A percentile compares a stretch with the other conserved stretches of the same genome.
These are phyloP conservation scores for Penicillium longicatenatum DNA, from an alignment of 495 filamentous ascomycete species.

Conservation along the genomic window DNA sequence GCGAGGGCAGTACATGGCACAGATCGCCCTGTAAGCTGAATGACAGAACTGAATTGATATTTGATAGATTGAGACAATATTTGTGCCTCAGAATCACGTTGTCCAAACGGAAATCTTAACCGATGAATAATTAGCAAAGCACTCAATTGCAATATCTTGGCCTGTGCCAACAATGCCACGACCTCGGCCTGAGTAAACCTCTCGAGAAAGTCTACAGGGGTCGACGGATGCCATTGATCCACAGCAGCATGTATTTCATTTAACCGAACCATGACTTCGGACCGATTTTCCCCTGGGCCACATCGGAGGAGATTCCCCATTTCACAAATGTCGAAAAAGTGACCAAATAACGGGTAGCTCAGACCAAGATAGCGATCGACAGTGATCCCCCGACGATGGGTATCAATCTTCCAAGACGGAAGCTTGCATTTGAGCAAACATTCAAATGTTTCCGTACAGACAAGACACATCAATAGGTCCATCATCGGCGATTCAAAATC, in stretches of 20 bases:
- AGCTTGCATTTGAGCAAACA: constrained; percentile 17
- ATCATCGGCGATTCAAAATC: constrained; percentile 9
- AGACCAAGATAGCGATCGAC: constrained; percentile 26
- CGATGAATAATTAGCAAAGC: constrained; percentile 22
- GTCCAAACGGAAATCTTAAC: constrained; percentile 14
- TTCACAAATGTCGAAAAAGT: constrained; percentile 20
- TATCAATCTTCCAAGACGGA: constrained; percentile 16
- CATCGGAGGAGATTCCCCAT: constrained; percentile 1
- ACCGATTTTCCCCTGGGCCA: not conserved
- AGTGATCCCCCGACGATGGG: not conserved
- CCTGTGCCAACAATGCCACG: constrained; percentile 15
- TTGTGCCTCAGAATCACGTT: constrained; percentile 9
- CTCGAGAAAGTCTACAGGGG: constrained; percentile 12
- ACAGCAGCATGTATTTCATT: constrained; percentile 4
- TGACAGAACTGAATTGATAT: constrained; percentile 15
- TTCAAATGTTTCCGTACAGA: constrained; percentile 23
- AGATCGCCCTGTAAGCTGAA: constrained; percentile 10
- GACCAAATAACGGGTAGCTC: constrained; percentile 15
- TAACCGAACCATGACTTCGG: not conserved
- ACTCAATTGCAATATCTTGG: constrained; percentile 16
- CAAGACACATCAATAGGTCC: constrained; percentile 24
- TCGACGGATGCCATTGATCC: constrained; percentile 12
- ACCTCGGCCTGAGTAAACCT: constrained; percentile 16
- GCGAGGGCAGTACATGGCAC: constrained; percentile 21
- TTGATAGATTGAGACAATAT: constrained; percentile 12